Evolutionary conservation across 164 flowering plant species (phyloP).

Genomic region (Aristolochia contorta): DNA sequence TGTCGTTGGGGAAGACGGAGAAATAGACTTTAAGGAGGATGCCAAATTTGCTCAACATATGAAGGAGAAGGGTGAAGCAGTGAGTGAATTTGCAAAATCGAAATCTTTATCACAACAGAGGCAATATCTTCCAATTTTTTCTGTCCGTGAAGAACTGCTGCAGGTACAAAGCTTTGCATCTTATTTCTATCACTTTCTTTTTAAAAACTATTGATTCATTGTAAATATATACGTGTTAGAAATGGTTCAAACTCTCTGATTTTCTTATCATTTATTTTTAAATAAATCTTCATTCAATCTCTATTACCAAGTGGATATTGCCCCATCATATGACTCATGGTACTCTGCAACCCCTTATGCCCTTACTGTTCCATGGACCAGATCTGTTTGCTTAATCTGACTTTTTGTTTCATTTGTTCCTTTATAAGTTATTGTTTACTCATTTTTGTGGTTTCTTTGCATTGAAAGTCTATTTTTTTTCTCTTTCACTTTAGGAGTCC

Average conservation of each 20-base stretch:
- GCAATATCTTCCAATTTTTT: constrained; percentile 85
- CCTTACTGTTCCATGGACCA: too few relatives aligned
- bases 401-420: too few relatives aligned
- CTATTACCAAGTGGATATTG: neutral
- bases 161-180: constrained; percentile 29
- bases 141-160: constrained; percentile 81
- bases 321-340: neutral
- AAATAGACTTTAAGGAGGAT: constrained; percentile 87
- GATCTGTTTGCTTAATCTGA: too few relatives aligned
- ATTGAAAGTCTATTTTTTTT: too few relatives aligned
- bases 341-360: too few relatives aligned
- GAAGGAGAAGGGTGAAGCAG: constrained; percentile 82
- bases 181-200: neutral
- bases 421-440: too few relatives aligned
- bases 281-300: neutral
- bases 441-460: too few relatives aligned
- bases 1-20: constrained; percentile 85
- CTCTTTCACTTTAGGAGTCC: too few relatives aligned
- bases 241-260: neutral
- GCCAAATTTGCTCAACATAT: constrained; percentile 92
- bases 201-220: too few relatives aligned
- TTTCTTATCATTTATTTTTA: neutral
- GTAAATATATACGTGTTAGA: neutral
- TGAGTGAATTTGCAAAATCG: constrained; percentile 93
- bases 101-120: constrained; percentile 77